Evolutionary conservation across 768 basidiomycete species (phyloP).

Genomic region (Tylopilus plumbeoviolaceoides): DNA sequence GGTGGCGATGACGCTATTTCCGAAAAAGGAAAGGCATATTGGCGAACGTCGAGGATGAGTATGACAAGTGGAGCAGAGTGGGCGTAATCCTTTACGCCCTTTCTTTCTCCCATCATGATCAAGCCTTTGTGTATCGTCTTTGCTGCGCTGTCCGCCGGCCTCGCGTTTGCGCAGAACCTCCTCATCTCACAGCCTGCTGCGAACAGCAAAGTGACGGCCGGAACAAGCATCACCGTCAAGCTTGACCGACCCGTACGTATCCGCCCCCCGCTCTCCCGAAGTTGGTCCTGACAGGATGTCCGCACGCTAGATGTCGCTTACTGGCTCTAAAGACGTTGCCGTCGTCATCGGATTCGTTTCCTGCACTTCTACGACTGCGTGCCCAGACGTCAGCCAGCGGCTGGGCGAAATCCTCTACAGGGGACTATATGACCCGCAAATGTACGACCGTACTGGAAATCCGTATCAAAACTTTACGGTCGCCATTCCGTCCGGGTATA

Average conservation of each 20-base stretch:
- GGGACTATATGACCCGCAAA: background rate
- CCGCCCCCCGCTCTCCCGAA: background rate
- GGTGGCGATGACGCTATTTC: background rate
- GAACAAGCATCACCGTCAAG: slow-evolving; percentile 36
- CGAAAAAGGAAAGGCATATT: background rate
- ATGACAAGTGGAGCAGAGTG: background rate
- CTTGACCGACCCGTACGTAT: slow-evolving; percentile 40
- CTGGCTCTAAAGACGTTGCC: background rate
- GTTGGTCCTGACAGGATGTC: background rate
- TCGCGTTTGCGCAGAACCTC: slow-evolving; percentile 37
- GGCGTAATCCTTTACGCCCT: background rate
- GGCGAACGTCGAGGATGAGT: background rate
- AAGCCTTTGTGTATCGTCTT: background rate
- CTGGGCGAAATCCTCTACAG: slow-evolving; percentile 8
- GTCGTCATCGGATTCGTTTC: slow-evolving; percentile 5
- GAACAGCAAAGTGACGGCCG: slow-evolving; percentile 32
- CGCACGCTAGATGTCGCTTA: background rate
- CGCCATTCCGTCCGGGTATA: background rate
- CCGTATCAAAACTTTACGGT: slow-evolving; percentile 7
- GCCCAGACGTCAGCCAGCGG: background rate
- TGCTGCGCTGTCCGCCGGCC: background rate
- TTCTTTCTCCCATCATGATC: slow-evolving; percentile 4
- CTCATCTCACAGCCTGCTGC: slow-evolving; percentile 27
- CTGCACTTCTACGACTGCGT: background rate
- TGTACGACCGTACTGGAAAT: background rate